Percentiles rank a stretch among this genome's conserved stretches.
These are phyloP conservation scores for Avena sativa DNA, from an alignment of 176 grass and related monocot species.

Conservation along the genomic window DNA sequence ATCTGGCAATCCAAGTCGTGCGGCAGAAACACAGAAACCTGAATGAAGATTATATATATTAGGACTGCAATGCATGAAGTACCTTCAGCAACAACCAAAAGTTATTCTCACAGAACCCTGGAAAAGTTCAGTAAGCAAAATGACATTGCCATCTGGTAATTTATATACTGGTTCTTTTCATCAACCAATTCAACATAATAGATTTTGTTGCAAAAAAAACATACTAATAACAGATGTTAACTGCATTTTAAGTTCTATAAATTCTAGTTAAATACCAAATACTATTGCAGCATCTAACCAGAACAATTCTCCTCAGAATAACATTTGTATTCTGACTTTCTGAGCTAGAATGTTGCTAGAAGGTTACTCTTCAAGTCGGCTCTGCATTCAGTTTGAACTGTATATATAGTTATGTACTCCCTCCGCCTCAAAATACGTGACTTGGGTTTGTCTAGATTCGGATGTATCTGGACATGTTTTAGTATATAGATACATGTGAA, in stretches of 20 bases:
- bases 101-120: not conserved
- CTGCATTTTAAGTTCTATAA: not conserved
- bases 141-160: not conserved
- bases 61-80: constrained; percentile 20
- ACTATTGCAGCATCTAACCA: not conserved
- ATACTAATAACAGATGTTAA: not conserved
- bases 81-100: constrained; percentile 8
- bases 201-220: too few relatives aligned
- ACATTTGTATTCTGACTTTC: not conserved
- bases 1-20: constrained; percentile 83
- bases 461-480: too few relatives aligned
- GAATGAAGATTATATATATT: not conserved
- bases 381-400: not conserved
- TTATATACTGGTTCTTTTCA: not conserved
- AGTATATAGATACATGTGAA: too few relatives aligned
- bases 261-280: not conserved
- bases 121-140: constrained; percentile 1
- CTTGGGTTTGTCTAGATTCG: too few relatives aligned
- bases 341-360: not conserved
- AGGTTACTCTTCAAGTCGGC: not conserved
- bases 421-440: too few relatives aligned
- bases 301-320: not conserved
- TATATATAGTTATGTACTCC: not conserved
- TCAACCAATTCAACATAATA: not conserved
- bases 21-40: constrained; percentile 96